Conservation (phyloP, 768 basidiomycete genomes). For the Lentinula lateritia region DNA sequence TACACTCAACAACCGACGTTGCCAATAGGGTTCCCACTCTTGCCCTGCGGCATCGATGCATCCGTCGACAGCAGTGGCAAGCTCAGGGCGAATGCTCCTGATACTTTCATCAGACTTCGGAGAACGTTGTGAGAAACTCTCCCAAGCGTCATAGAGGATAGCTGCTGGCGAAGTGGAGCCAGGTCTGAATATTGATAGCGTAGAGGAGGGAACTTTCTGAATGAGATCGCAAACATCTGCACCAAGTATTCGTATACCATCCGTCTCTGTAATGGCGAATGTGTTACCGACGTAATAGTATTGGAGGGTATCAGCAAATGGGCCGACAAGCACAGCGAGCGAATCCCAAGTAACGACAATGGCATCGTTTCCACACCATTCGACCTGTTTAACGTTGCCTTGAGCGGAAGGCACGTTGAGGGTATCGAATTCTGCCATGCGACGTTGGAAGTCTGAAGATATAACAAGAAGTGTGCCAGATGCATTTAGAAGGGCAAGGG, state of each 20-base stretch:
- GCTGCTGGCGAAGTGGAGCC: constrained; percentile 91
- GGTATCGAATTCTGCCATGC: constrained; percentile 83
- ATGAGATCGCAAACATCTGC: constrained; percentile 81
- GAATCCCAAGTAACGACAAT: constrained; percentile 82
- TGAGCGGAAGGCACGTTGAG: constrained; percentile 45
- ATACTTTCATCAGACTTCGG: constrained; percentile 94
- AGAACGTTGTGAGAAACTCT: constrained; percentile 76
- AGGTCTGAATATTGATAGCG: constrained; percentile 81
- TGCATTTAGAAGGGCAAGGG: constrained; percentile 77
- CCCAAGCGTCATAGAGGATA: constrained; percentile 89
- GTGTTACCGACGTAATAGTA: constrained; percentile 75
- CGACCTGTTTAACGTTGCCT: constrained; percentile 63
- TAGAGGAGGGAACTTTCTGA: constrained; percentile 92
- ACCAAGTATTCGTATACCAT: constrained; percentile 83
- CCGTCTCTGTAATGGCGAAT: constrained; percentile 79
- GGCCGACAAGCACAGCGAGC: constrained; percentile 82
- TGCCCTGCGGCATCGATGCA: constrained; percentile 91
- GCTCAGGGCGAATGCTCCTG: constrained; percentile 79
- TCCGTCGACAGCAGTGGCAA: constrained; percentile 82
- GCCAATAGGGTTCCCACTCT: constrained; percentile 91
- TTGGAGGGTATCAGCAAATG: constrained; percentile 83
- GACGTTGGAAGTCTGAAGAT: constrained; percentile 89
- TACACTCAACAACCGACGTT: constrained; percentile 79
- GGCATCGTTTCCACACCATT: constrained; percentile 97
- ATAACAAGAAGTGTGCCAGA: constrained; percentile 83